A percentile compares a stretch with the other conserved stretches of the same genome.
Conservation (phyloP, 352 stramenopile genomes). For the Pythium sp. region DNA sequence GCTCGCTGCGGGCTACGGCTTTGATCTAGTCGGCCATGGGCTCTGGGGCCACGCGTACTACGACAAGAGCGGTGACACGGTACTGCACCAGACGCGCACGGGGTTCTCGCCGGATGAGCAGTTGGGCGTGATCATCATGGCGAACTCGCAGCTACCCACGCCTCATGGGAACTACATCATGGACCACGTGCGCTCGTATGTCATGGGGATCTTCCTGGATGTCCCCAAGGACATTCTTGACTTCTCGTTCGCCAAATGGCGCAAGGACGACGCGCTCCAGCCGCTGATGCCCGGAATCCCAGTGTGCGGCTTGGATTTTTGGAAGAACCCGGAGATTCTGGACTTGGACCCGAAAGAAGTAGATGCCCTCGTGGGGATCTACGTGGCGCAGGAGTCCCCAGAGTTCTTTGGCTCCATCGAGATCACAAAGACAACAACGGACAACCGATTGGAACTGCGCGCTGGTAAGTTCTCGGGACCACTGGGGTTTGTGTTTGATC, state of each 20-base stretch:
- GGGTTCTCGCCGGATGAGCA: conserved; percentile 40
- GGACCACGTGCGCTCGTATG: conserved; percentile 63
- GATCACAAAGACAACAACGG: conserved; percentile 13
- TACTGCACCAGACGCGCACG: conserved; percentile 50
- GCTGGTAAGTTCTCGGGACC: not conserved
- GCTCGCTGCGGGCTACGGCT: conserved; percentile 56
- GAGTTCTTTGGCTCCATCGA: conserved; percentile 36
- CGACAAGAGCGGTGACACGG: conserved; percentile 67
- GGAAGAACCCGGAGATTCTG: conserved; percentile 33
- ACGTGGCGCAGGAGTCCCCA: conserved; percentile 31
- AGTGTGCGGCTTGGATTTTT: conserved; percentile 40
- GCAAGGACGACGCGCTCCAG: conserved; percentile 31
- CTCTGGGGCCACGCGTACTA: conserved; percentile 67
- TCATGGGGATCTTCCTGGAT: conserved; percentile 67
- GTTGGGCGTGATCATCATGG: conserved; percentile 56
- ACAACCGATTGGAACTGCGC: not conserved
- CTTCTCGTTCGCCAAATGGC: conserved; percentile 37
- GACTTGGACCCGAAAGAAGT: conserved; percentile 23
- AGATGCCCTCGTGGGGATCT: conserved; percentile 41
- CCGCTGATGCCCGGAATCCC: conserved; percentile 31
- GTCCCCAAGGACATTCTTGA: conserved; percentile 55
- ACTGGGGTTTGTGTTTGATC: not conserved
- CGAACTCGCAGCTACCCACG: conserved; percentile 45
- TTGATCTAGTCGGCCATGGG: conserved; percentile 52
- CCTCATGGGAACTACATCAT: conserved; percentile 37